These are phyloP conservation scores for Coniochaeta sp. DNA, from an alignment of 2,329 filamentous ascomycete genomes.

Conservation along the genomic window DNA sequence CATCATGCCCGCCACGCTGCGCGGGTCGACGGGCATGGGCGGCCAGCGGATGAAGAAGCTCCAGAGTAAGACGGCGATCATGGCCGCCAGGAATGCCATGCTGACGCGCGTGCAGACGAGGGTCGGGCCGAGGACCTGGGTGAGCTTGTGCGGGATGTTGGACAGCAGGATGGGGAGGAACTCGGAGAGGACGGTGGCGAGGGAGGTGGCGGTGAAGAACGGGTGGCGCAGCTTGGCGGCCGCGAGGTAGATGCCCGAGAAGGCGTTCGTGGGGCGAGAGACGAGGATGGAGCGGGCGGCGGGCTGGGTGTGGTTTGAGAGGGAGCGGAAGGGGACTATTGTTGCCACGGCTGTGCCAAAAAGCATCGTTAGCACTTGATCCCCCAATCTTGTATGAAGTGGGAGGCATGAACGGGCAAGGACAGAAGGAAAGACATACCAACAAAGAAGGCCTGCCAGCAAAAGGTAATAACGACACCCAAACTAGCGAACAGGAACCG, in stretches of 20 bases:
- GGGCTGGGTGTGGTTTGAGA: constrained; percentile 25
- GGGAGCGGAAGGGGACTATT: constrained; percentile 35
- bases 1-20: constrained; percentile 37
- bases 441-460: constrained; percentile 32
- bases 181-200: constrained; percentile 38
- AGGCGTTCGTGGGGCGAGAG: constrained; percentile 34
- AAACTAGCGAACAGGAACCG: constrained; percentile 33
- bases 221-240: constrained; percentile 26
- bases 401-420: not conserved
- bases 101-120: constrained; percentile 32
- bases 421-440: constrained; percentile 17
- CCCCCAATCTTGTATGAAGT: not conserved
- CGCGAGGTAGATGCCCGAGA: constrained; percentile 32
- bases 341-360: constrained; percentile 32
- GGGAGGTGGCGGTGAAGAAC: constrained; percentile 32
- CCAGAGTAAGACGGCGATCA: constrained; percentile 31
- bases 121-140: constrained; percentile 30
- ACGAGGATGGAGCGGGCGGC: constrained; percentile 27
- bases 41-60: constrained; percentile 36
- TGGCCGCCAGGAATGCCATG: constrained; percentile 30
- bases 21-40: constrained; percentile 38
- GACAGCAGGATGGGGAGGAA: constrained; percentile 42
- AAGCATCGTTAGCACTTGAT: constrained; percentile 6
- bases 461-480: constrained; percentile 32
- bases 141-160: constrained; percentile 39